phyloP scores from a whole-genome alignment of 1,284 basidiomycete genomes.

The Sanghuangporus sanghuang region DNA sequence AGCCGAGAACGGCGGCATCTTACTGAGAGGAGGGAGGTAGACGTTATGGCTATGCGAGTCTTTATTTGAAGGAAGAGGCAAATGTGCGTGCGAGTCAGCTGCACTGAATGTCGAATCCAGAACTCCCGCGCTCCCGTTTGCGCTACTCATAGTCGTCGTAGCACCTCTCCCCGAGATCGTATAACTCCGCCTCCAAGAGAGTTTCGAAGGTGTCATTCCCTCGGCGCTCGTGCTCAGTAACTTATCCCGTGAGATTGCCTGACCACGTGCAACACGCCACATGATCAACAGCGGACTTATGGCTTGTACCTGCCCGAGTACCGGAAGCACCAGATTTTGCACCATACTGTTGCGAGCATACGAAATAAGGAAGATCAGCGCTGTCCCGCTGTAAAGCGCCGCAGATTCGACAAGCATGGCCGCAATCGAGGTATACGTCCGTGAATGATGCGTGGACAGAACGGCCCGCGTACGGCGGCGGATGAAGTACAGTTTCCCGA shows the following conservation, averaged over 20 bases:
- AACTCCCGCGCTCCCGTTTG: not conserved
- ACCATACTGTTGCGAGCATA: conserved; percentile 27
- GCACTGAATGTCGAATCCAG: not conserved
- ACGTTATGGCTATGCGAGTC: not conserved
- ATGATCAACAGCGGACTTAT: conserved; percentile 18
- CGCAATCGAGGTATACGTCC: conserved; percentile 23
- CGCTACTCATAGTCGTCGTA: not conserved
- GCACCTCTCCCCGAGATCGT: not conserved
- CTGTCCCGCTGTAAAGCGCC: conserved; percentile 22
- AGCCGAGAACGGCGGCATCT: not conserved
- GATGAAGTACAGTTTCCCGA: conserved; percentile 14
- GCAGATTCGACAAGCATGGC: conserved; percentile 25
- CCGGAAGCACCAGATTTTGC: conserved; percentile 31
- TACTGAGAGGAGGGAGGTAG: not conserved
- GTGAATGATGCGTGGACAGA: conserved; percentile 13
- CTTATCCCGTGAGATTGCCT: conserved; percentile 14
- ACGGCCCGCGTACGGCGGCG: conserved; percentile 14
- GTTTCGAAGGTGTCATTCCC: conserved; percentile 9
- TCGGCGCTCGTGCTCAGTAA: not conserved
- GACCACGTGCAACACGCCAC: conserved; percentile 18
- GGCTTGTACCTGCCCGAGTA: conserved; percentile 35
- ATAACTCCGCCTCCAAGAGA: conserved; percentile 13
- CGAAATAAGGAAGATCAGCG: conserved; percentile 27
- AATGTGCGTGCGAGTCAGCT: not conserved
- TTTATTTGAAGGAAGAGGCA: not conserved